Evolutionary conservation across 2,329 filamentous ascomycete species (phyloP).

Genomic region (Lecanosticta acicola): DNA sequence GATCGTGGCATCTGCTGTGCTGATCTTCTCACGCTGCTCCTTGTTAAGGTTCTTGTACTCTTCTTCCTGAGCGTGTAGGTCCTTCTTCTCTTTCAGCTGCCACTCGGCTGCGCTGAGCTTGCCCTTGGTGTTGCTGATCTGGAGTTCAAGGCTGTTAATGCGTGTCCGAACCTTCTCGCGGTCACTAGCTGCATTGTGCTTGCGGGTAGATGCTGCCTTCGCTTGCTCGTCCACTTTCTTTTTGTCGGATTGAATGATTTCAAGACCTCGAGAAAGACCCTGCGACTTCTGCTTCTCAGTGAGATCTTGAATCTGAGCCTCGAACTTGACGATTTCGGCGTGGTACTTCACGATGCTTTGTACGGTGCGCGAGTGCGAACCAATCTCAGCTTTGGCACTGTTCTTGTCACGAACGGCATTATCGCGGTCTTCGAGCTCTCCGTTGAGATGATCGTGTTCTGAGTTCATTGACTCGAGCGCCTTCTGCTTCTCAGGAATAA

Average conservation of each 20-base stretch:
- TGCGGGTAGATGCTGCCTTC: conserved; percentile 56
- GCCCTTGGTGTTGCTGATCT: conserved; percentile 67
- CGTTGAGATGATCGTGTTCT: conserved; percentile 36
- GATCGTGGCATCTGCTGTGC: conserved; percentile 65
- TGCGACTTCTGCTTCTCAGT: conserved; percentile 67
- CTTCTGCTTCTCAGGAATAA: conserved; percentile 63
- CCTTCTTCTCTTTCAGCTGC: conserved; percentile 74
- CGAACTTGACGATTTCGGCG: conserved; percentile 65
- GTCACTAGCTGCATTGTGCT: conserved; percentile 62
- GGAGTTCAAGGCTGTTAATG: conserved; percentile 62
- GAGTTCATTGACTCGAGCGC: conserved; percentile 53
- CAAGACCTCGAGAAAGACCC: conserved; percentile 61
- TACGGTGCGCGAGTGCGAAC: conserved; percentile 70
- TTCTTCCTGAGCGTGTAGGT: conserved; percentile 65
- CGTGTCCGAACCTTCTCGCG: conserved; percentile 65
- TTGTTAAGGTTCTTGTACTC: conserved; percentile 62
- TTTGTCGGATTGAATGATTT: conserved; percentile 77
- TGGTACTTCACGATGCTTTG: conserved; percentile 67
- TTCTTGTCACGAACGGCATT: conserved; percentile 56
- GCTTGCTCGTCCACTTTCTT: conserved; percentile 62
- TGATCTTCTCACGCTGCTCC: conserved; percentile 65
- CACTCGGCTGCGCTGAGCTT: conserved; percentile 65
- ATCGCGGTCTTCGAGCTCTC: conserved; percentile 58
- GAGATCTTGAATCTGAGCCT: conserved; percentile 68
- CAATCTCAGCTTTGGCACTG: conserved; percentile 65